Evolutionary conservation across 1,284 basidiomycete genomes (phyloP).

Genomic region (Malassezia furfur): DNA sequence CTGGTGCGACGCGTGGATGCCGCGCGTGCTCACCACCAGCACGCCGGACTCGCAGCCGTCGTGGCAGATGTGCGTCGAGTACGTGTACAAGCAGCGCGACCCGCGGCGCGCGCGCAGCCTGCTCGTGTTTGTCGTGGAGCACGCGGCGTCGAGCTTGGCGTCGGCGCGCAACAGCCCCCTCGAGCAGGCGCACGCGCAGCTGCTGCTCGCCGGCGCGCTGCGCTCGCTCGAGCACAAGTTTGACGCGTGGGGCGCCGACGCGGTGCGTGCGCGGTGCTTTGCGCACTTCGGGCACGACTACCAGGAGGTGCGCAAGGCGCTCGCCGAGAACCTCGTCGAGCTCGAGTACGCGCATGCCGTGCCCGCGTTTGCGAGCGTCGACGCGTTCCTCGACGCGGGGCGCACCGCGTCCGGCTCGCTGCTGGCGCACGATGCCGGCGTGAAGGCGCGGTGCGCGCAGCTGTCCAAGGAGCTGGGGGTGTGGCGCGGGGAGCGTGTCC

Average conservation of each 20-base stretch:
- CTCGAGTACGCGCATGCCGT: conserved; percentile 52
- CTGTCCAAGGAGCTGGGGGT: conserved; percentile 50
- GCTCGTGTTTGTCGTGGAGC: conserved; percentile 55
- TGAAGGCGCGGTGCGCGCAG: conserved; percentile 52
- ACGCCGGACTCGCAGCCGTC: conserved; percentile 51
- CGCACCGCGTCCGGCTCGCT: conserved; percentile 53
- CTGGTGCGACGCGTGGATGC: conserved; percentile 67
- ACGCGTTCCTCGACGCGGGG: conserved; percentile 61
- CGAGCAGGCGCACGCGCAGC: conserved; percentile 51
- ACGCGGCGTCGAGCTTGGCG: conserved; percentile 22
- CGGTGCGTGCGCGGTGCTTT: conserved; percentile 38
- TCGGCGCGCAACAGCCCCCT: background rate
- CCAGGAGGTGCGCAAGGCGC: conserved; percentile 48
- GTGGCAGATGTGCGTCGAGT: conserved; percentile 50
- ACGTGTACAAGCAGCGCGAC: conserved; percentile 65
- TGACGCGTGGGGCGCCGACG: conserved; percentile 24
- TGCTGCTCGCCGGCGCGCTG: conserved; percentile 49
- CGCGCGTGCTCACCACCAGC: conserved; percentile 58
- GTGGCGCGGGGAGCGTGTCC: conserved; percentile 45
- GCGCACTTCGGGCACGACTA: conserved; percentile 43
- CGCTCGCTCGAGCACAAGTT: conserved; percentile 29
- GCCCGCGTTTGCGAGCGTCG: conserved; percentile 63
- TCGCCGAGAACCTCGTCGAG: conserved; percentile 49
- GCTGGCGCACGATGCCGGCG: conserved; percentile 49
- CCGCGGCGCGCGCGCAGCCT: conserved; percentile 71